phyloP scores from a whole-genome alignment of 345 rosid species.

The Iberis pinnata region DNA sequence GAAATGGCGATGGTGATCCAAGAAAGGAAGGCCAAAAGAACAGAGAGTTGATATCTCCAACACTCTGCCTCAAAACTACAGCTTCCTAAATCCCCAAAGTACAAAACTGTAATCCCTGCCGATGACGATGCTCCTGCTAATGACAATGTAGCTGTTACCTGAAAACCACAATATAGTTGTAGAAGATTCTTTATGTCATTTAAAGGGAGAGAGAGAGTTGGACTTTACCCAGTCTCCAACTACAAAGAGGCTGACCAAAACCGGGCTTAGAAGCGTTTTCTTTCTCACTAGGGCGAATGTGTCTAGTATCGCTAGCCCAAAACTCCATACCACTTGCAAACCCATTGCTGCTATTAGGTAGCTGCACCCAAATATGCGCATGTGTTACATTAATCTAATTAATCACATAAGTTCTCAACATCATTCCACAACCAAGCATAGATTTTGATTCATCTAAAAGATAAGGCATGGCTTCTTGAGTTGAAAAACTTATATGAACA shows the following conservation, averaged over 20 bases:
- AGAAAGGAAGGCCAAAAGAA: conserved; percentile 67
- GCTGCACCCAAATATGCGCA: conserved; percentile 45
- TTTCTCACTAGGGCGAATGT: conserved; percentile 48
- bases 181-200: background rate
- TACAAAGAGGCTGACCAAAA: conserved; percentile 67
- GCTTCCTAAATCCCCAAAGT: conserved; percentile 46
- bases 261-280: conserved; percentile 45
- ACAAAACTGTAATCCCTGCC: conserved; percentile 50
- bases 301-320: conserved; percentile 58
- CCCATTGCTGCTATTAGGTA: conserved; percentile 86
- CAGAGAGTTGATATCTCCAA: conserved; percentile 53
- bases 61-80: conserved; percentile 48
- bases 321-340: conserved; percentile 79
- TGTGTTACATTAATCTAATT: too few relatives aligned
- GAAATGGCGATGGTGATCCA: conserved; percentile 59
- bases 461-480: background rate
- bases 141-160: conserved; percentile 64
- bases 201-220: conserved; percentile 10
- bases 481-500: background rate
- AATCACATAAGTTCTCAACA: too few relatives aligned
- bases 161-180: conserved; percentile 8
- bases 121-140: conserved; percentile 74
- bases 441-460: too few relatives aligned
- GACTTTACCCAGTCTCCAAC: conserved; percentile 90
- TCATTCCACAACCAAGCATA: too few relatives aligned